Conservation (phyloP, 2,329 filamentous ascomycete species). For the Calonectria henricotiae region DNA sequence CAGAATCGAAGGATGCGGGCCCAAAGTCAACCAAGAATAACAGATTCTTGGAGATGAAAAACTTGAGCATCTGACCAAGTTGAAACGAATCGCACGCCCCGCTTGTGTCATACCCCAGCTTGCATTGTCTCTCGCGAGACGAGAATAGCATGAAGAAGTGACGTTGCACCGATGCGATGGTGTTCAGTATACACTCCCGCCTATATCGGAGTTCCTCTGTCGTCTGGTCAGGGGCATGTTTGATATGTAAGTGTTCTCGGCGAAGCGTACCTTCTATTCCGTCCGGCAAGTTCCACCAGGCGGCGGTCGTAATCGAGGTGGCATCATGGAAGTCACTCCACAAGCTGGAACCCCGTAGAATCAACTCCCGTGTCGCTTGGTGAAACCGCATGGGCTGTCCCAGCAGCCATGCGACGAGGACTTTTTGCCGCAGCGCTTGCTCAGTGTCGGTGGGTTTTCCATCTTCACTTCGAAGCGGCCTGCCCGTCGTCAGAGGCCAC, state of each 20-base stretch:
- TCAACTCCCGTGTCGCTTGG: constrained; percentile 76
- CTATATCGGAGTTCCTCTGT: constrained; percentile 78
- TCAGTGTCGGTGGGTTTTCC: constrained; percentile 68
- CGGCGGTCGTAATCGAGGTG: constrained; percentile 58
- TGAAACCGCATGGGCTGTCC: constrained; percentile 75
- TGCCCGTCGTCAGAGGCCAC: constrained; percentile 67
- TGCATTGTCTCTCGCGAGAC: constrained; percentile 79
- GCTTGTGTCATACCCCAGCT: constrained; percentile 82
- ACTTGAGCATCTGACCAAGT: constrained; percentile 83
- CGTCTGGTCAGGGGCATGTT: constrained; percentile 31
- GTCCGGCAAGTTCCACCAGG: constrained; percentile 83
- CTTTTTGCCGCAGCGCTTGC: constrained; percentile 79
- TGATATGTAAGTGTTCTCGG: neutral
- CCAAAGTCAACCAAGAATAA: constrained; percentile 74
- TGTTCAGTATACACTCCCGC: constrained; percentile 77
- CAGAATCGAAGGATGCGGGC: constrained; percentile 62
- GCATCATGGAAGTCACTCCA: constrained; percentile 66
- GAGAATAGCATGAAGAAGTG: constrained; percentile 80
- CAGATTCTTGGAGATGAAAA: constrained; percentile 75
- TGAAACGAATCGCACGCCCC: constrained; percentile 84
- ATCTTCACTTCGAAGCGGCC: constrained; percentile 57
- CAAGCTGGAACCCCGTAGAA: constrained; percentile 75
- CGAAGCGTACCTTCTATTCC: constrained; percentile 74
- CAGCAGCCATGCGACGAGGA: constrained; percentile 77
- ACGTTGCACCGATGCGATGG: constrained; percentile 78